Conservation (phyloP, 179 eudicot species). For the Beta macrorhiza region DNA sequence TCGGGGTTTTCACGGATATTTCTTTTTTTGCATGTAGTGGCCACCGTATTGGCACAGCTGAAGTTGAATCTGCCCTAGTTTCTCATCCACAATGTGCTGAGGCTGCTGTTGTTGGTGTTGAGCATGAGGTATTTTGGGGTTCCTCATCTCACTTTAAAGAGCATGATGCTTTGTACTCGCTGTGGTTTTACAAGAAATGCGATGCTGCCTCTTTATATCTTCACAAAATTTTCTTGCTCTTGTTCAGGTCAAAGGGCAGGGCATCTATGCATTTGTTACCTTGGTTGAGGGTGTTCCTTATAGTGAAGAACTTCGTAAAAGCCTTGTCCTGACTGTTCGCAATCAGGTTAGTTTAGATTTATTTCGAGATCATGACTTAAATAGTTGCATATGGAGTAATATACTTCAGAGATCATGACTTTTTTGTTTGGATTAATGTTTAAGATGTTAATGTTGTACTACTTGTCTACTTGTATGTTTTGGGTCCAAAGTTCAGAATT, state of each 20-base stretch:
- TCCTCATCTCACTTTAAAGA: neutral
- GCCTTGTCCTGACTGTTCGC: constrained; percentile 68
- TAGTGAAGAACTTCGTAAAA: constrained; percentile 89
- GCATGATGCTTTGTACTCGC: neutral
- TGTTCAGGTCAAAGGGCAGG: constrained; percentile 89
- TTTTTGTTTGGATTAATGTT: constrained; percentile 41
- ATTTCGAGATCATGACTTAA: constrained; percentile 24
- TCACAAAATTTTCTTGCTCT: neutral
- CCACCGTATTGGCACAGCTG: constrained; percentile 98
- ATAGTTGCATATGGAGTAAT: too few relatives aligned
- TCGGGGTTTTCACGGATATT: neutral
- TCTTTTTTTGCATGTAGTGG: constrained; percentile 49
- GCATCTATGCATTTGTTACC: constrained; percentile 94
- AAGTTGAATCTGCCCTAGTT: constrained; percentile 98
- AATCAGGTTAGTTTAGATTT: constrained; percentile 51
- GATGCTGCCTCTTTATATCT: constrained; percentile 68
- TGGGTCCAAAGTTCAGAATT: constrained; percentile 60
- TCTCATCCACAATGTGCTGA: constrained; percentile 91
- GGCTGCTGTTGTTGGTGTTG: constrained; percentile 99
- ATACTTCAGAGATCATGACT: neutral
- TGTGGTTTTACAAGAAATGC: constrained; percentile 44
- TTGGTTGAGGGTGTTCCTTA: constrained; percentile 85
- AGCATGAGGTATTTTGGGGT: constrained; percentile 69
- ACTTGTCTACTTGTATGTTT: constrained; percentile 98
- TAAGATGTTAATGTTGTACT: constrained; percentile 90